Conservation (phyloP, 768 basidiomycete species). For the Termitomyces sp. region DNA sequence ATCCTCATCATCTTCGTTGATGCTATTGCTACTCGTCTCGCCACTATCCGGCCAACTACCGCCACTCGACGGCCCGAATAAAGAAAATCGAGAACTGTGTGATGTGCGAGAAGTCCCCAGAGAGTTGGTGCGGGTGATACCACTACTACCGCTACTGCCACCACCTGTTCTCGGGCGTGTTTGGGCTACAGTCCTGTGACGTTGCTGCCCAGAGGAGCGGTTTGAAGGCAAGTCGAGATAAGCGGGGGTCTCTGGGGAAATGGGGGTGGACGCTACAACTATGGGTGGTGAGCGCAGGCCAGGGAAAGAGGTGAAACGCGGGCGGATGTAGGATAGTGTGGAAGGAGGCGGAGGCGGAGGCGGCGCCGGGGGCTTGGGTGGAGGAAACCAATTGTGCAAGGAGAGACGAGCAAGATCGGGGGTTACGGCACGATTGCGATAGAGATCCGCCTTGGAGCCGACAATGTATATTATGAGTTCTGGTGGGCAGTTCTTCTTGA, state of each 20-base stretch:
- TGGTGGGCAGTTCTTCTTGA: conserved; percentile 85
- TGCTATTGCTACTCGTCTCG: conserved; percentile 64
- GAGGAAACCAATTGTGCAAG: conserved; percentile 85
- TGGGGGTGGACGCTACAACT: conserved; percentile 33
- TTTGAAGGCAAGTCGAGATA: conserved; percentile 60
- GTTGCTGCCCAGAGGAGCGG: conserved; percentile 49
- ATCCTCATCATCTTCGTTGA: conserved; percentile 64
- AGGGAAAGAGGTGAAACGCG: conserved; percentile 72
- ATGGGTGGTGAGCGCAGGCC: conserved; percentile 64
- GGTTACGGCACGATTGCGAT: conserved; percentile 69
- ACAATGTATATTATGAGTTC: conserved; percentile 95
- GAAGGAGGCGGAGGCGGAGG: conserved; percentile 62
- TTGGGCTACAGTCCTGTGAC: conserved; percentile 45
- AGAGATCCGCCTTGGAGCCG: conserved; percentile 86
- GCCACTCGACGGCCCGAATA: conserved; percentile 46
- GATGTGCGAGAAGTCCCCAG: conserved; percentile 39
- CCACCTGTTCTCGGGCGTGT: conserved; percentile 46
- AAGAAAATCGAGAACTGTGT: conserved; percentile 57
- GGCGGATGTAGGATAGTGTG: conserved; percentile 73
- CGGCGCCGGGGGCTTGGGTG: conserved; percentile 65
- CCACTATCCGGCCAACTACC: conserved; percentile 53
- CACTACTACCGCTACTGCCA: conserved; percentile 14
- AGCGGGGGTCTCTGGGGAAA: conserved; percentile 55
- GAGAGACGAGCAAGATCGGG: conserved; percentile 81
- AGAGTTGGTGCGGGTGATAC: conserved; percentile 45